Base-by-base conservation (phyloP, 495 filamentous ascomycete genomes). In the Symbiotaphrina buchneri region DNA sequence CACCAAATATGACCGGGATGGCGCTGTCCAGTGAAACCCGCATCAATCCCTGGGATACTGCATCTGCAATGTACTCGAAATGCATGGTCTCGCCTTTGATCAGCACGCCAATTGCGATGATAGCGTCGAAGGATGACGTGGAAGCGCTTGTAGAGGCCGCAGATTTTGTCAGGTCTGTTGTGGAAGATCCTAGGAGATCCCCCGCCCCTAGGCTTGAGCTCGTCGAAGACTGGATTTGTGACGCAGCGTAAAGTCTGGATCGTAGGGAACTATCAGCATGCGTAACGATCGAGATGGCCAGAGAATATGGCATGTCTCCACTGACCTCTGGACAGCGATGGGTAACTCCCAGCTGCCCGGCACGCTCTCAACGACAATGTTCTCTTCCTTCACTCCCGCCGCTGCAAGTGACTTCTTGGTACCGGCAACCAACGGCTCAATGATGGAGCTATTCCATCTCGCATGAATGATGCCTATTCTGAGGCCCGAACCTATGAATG, bases 21-120 rank as follows among this genome's bases (percentile, higher is more conserved):
- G 78, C 79, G 10, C 68, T 65, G 47, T 95, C 85, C 18, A 95
- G 54, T 41, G 87, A 81, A 32, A 97, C 71, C 32, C 77, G 73
- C 87, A 97, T 97, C 39, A 97, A 58, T 6, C 82, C 87, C 24
- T 87, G 76, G 13, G 69, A 76, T 14, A 85, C 80, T 22, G 78
- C 71, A 37, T 91, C 83, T n/a, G 84, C 61, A 36, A 94, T 94
- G 49, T 94, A 93, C 52, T 97, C 84, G 42, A 95, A 95, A 48
- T 97, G 87, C 77, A 91, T 92, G 11, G 87, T 97, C 47, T 90
- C 77, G 40, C 87, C 87, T 57, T 97, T 97, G 51, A 97, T 92
- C 18, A 97, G 65, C 24, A 91, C 84, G 28, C 87, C 87, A 40
- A 97, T 83, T 33, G 87, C 83, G 36, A 97, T 79, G 29, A 95